Conservation (phyloP, 176 grass and related monocot species). For the Musa schizocarpa region DNA sequence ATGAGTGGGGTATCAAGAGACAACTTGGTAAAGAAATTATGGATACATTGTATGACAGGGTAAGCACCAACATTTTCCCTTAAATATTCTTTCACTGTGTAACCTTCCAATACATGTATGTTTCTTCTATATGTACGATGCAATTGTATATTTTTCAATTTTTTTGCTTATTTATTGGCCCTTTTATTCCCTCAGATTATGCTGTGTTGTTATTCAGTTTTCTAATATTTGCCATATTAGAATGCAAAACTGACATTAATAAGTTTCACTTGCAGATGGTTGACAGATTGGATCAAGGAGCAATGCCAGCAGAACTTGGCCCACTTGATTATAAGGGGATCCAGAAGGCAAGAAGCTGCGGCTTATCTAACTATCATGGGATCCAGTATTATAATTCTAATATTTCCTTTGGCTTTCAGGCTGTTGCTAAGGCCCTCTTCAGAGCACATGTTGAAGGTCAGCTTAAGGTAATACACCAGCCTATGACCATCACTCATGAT, state of each 20-base stretch:
- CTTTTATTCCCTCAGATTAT: not conserved
- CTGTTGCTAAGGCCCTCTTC: constrained; percentile 80
- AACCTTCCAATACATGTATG: no score
- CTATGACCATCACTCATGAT: constrained; percentile 19
- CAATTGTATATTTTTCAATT: no score
- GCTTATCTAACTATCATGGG: constrained; percentile 16
- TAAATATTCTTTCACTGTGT: no score
- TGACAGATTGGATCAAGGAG: constrained; percentile 89
- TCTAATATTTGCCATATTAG: not conserved
- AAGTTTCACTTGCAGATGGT: constrained; percentile 63
- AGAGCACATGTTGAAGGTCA: constrained; percentile 98
- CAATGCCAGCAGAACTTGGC: constrained; percentile 64
- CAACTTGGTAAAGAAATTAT: no score
- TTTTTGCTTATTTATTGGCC: no score
- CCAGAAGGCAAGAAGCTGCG: constrained; percentile 49
- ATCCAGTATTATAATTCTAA: constrained; percentile 23
- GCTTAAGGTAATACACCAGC: constrained; percentile 68
- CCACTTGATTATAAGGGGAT: constrained; percentile 87
- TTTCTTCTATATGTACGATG: no score
- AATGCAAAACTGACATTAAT: not conserved
- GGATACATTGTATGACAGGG: no score
- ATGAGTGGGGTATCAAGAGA: no score
- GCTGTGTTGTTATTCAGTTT: not conserved
- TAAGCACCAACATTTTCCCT: no score
- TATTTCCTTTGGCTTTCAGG: constrained; percentile 43